Conservation (phyloP, 495 filamentous ascomycete species). For the Talaromyces wortmannii region DNA sequence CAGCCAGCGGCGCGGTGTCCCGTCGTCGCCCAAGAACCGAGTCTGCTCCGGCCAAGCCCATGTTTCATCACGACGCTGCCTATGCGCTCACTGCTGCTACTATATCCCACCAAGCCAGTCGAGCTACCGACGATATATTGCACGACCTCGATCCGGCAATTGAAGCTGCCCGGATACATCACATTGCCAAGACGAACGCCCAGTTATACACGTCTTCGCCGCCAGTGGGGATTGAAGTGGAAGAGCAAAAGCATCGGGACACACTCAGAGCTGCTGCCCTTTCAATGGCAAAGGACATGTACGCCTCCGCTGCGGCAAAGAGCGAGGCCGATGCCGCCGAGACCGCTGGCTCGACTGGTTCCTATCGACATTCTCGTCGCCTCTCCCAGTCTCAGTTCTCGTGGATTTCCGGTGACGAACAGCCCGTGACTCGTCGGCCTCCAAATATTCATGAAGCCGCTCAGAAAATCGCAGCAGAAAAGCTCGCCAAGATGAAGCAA, state of each 20-base stretch:
- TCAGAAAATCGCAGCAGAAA: slow-evolving; percentile 75
- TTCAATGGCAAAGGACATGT: slow-evolving; percentile 85
- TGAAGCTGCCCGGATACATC: slow-evolving; percentile 50
- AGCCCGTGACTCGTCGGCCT: slow-evolving; percentile 5
- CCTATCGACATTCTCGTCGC: slow-evolving; percentile 27
- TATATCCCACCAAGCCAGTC: slow-evolving; percentile 37
- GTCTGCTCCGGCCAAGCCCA: slow-evolving; percentile 48
- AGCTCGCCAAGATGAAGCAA: slow-evolving; percentile 70
- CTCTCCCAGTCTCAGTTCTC: slow-evolving; percentile 27
- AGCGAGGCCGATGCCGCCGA: slow-evolving; percentile 13
- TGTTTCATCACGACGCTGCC: slow-evolving; percentile 48
- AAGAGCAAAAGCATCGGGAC: slow-evolving; percentile 65
- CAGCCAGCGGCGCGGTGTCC: slow-evolving; percentile 68
- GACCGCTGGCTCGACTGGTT: slow-evolving; percentile 28
- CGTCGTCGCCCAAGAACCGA: slow-evolving; percentile 53
- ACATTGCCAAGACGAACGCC: slow-evolving; percentile 41
- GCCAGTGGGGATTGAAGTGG: slow-evolving; percentile 60
- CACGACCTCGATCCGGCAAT: slow-evolving; percentile 33
- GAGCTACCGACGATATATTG: slow-evolving; percentile 16
- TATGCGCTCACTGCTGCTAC: slow-evolving; percentile 66
- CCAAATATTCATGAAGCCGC: slow-evolving; percentile 74
- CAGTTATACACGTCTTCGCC: slow-evolving; percentile 73
- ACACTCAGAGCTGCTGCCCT: slow-evolving; percentile 73
- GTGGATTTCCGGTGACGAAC: slow-evolving; percentile 20
- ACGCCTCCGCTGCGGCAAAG: slow-evolving; percentile 49